Base-by-base conservation (phyloP, 2,329 filamentous ascomycete genomes). In the Diplodia sapinea region DNA sequence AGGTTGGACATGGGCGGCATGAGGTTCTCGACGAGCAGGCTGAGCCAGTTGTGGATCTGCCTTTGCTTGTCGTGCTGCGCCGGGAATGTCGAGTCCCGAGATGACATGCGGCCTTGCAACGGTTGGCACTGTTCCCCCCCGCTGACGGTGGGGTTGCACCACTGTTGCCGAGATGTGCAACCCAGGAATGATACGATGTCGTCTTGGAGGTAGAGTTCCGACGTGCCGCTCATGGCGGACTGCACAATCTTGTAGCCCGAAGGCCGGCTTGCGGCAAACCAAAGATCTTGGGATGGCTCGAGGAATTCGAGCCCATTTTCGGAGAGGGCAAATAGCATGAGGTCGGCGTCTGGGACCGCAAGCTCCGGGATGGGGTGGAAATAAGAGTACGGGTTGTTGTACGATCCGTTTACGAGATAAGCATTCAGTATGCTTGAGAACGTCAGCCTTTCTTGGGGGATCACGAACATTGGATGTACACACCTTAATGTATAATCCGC, bases 11-110 rank as follows among this genome's bases (percentile, higher is more conserved):
- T 43, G 3, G 15, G 15, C 13, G 4, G 40, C 40, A 17, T 43
- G 13, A 43, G 4, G 40, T 43, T 43, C 15, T n/a, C 17, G 20
- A 9, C 31, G 4, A 56, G 65, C 15, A 69, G 63, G 12, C 66
- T 29, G 15, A 63, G 65, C 63, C 40, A 62, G 1, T 23, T 2
- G 8, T 49, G 43, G 3, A 20, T 50, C 1, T 8, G 0, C 6
- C 43, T 23, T 11, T 62, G 57, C 38, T 47, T 43, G 12, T 50
- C n/a, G 38, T 43, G 23, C 9, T 43, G 26, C 11, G 3, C 15
- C 5, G 40, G 40, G 15, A 43, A 43, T 7, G 15, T 0, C 0
- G 6, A 4, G 13, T 17, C 2, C 4, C 6, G 2, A 7, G 15
- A 5, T 1, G 13, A 5, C 15, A 7, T 17, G 6, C 15, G 13